A percentile compares a stretch with the other conserved stretches of the same genome.
Evolutionary conservation across 306 rosid species (phyloP).

Genomic region (Citrullus amarus): DNA sequence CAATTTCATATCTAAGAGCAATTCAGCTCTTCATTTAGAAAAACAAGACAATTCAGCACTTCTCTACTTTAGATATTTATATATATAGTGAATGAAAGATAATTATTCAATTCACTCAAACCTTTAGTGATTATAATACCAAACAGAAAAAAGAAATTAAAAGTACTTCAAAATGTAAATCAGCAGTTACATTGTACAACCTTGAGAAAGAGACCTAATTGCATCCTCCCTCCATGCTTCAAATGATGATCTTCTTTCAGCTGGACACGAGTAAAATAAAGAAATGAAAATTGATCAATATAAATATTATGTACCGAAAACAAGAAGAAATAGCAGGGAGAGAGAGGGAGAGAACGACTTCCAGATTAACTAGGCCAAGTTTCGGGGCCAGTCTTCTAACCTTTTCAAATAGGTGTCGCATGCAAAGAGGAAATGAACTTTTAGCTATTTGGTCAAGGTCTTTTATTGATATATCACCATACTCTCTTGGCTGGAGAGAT

Average conservation of each 20-base stretch:
- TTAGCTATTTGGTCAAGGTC: conserved; percentile 73
- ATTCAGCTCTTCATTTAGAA: neutral
- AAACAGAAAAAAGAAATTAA: neutral
- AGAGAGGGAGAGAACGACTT: conserved; percentile 4
- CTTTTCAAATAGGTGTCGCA: conserved; percentile 93
- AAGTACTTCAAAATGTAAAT: neutral
- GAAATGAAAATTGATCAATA: neutral
- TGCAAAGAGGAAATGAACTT: conserved; percentile 91
- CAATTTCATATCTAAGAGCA: neutral
- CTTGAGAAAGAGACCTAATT: conserved; percentile 95
- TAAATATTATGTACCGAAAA: neutral
- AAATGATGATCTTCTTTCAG: conserved; percentile 95
- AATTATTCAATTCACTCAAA: neutral
- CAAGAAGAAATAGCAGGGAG: neutral
- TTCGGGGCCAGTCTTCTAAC: conserved; percentile 23
- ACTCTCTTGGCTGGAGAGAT: conserved; percentile 54
- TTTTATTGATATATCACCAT: conserved; percentile 53
- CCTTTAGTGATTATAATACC: neutral
- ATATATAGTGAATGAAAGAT: neutral
- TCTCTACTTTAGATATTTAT: neutral
- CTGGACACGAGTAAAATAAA: conserved; percentile 32
- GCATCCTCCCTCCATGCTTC: conserved; percentile 98
- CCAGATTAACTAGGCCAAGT: neutral
- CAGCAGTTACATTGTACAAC: conserved; percentile 19
- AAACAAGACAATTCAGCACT: neutral